Percentiles rank a stretch among this genome's conserved stretches.
phyloP scores from a whole-genome alignment of 352 stramenopile species.

The Phytophthora podocarpi region DNA sequence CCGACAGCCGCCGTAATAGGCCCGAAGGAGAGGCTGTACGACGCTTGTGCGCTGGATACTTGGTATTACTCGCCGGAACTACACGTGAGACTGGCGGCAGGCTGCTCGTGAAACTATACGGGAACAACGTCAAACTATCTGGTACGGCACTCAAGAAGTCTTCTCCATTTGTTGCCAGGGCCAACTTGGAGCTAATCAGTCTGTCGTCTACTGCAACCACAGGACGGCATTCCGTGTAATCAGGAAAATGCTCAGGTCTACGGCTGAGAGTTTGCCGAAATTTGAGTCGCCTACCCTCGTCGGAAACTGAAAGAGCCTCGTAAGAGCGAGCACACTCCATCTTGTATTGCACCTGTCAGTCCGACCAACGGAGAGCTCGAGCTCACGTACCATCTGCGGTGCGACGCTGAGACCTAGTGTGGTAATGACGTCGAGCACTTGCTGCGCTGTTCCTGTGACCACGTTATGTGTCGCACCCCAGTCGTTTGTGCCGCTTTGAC shows the following conservation, averaged over 20 bases:
- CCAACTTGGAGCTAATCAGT: conserved; percentile 17
- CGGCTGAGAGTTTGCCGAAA: conserved; percentile 25
- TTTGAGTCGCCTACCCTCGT: neutral
- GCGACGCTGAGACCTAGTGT: conserved; percentile 13
- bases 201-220: conserved; percentile 5
- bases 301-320: conserved; percentile 15
- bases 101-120: conserved; percentile 29
- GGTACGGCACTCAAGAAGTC: conserved; percentile 20
- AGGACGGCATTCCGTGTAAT: conserved; percentile 29
- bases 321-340: conserved; percentile 16
- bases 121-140: conserved; percentile 25
- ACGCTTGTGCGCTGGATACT: conserved; percentile 7
- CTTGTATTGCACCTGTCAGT: conserved; percentile 7
- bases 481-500: conserved; percentile 26
- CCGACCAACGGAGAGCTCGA: conserved; percentile 2
- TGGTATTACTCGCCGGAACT: neutral
- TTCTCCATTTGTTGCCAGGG: conserved; percentile 11
- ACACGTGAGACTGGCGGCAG: conserved; percentile 3
- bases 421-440: conserved; percentile 11
- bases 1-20: conserved; percentile 25
- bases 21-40: conserved; percentile 18
- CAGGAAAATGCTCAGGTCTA: conserved; percentile 18
- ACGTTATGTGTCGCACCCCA: conserved; percentile 16
- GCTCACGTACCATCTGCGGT: conserved; percentile 16
- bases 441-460: conserved; percentile 7